Percentiles rank a stretch among this genome's conserved stretches.
Conservation (phyloP, 1,284 basidiomycete genomes). For the Phlebopus sp. region DNA sequence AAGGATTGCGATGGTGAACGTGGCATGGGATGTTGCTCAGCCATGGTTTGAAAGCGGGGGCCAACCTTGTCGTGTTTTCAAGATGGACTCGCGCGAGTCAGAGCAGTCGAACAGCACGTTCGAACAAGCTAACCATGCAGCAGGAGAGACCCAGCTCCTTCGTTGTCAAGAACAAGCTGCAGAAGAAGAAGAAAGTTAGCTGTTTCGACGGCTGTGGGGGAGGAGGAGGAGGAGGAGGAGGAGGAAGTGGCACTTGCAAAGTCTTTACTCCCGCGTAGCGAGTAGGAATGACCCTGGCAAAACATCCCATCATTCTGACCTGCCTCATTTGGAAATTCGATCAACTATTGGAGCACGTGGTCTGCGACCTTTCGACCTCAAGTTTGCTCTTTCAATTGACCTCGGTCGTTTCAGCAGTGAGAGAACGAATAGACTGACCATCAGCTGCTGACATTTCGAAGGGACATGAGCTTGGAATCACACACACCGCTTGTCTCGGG, state of each 20-base stretch:
- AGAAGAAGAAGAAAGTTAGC: too few relatives aligned
- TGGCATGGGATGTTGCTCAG: slow-evolving; percentile 15
- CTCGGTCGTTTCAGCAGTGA: too few relatives aligned
- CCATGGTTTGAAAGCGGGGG: slow-evolving; percentile 14
- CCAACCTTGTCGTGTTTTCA: slow-evolving; percentile 3
- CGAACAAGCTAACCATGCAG: slow-evolving; percentile 18
- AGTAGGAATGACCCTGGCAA: neutral
- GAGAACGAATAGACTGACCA: too few relatives aligned
- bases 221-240: too few relatives aligned
- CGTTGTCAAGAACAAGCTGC: neutral
- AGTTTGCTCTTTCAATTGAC: too few relatives aligned
- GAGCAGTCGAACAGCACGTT: slow-evolving; percentile 1
- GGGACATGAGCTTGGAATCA: too few relatives aligned
- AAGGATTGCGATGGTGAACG: slow-evolving; percentile 25
- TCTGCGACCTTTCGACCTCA: neutral
- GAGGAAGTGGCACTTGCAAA: neutral
- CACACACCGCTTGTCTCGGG: too few relatives aligned
- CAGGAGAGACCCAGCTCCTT: slow-evolving; percentile 27
- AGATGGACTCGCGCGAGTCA: slow-evolving; percentile 9
- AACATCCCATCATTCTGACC: slow-evolving; percentile 16
- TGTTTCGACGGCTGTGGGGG: too few relatives aligned
- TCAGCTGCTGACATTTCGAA: too few relatives aligned
- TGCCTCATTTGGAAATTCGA: slow-evolving; percentile 31
- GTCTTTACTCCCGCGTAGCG: slow-evolving; percentile 9
- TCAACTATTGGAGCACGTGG: slow-evolving; percentile 24